These are phyloP conservation scores for Puccinia triticina DNA, from an alignment of 1,284 basidiomycete species.

Conservation along the genomic window DNA sequence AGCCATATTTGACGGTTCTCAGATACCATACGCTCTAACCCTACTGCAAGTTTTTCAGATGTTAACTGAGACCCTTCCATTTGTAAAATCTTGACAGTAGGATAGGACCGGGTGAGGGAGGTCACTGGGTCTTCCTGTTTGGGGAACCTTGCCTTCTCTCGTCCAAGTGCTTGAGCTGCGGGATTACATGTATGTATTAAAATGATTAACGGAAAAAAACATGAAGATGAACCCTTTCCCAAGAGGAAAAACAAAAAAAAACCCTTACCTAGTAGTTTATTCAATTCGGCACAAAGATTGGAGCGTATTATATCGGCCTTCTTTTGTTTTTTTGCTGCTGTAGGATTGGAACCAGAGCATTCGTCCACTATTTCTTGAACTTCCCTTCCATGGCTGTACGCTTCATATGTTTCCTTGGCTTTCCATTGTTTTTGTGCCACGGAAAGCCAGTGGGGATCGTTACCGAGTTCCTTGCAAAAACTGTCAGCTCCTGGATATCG, in stretches of 20 bases:
- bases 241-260: not conserved
- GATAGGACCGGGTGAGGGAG: too few species aligned
- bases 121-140: not conserved
- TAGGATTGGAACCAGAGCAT: not conserved
- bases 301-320: not conserved
- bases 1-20: too few species aligned
- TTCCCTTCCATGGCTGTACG: constrained; percentile 4
- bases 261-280: not conserved
- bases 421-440: not conserved
- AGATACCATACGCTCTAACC: too few species aligned
- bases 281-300: not conserved
- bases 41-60: too few species aligned
- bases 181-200: not conserved
- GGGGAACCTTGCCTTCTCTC: not conserved
- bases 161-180: not conserved
- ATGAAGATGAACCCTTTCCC: too few species aligned
- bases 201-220: too few species aligned
- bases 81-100: too few species aligned
- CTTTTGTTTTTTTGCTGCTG: constrained; percentile 3
- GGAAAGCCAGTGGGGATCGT: not conserved
- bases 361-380: constrained; percentile 2
- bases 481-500: not conserved
- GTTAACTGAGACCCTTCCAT: too few species aligned
- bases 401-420: constrained; percentile 10
- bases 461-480: constrained; percentile 4